A percentile compares a stretch with the other conserved stretches of the same genome.
phyloP scores from a whole-genome alignment of 2,329 filamentous ascomycete genomes.

The Talaromyces piceae region DNA sequence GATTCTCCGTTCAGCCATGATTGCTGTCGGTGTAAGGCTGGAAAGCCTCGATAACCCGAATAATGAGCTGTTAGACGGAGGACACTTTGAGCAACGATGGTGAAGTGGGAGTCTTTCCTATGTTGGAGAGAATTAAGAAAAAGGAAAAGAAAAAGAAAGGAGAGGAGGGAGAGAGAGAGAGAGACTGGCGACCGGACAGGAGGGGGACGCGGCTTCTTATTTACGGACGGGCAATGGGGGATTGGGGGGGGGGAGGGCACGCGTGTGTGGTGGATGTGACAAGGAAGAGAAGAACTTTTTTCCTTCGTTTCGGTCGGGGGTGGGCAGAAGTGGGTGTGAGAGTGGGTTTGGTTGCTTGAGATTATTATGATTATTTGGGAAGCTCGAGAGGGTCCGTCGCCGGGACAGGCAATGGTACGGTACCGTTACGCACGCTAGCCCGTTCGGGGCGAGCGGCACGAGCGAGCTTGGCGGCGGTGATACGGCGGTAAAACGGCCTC shows the following conservation, averaged over 20 bases:
- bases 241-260: no score
- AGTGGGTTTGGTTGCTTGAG: no score
- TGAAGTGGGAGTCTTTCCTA: constrained; percentile 34
- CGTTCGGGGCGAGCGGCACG: not conserved
- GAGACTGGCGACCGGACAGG: no score
- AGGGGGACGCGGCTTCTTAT: constrained; percentile 10
- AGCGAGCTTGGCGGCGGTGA: no score
- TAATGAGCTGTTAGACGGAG: constrained; percentile 27
- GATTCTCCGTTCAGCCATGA: constrained; percentile 39
- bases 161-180: not conserved
- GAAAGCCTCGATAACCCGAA: constrained; percentile 21
- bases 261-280: no score
- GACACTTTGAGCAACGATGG: constrained; percentile 24
- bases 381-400: constrained; percentile 3
- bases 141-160: constrained; percentile 13
- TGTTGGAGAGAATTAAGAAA: constrained; percentile 16
- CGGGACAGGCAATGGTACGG: constrained; percentile 3
- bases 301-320: constrained; percentile 27
- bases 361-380: no score
- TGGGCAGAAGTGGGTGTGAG: constrained; percentile 15
- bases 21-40: constrained; percentile 30
- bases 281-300: constrained; percentile 4
- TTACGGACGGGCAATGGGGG: constrained; percentile 6
- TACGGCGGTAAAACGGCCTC: no score
- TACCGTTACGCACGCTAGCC: not conserved